Base-by-base conservation (phyloP, 2,329 filamentous ascomycete species). In the Cytospora schulzeri region DNA sequence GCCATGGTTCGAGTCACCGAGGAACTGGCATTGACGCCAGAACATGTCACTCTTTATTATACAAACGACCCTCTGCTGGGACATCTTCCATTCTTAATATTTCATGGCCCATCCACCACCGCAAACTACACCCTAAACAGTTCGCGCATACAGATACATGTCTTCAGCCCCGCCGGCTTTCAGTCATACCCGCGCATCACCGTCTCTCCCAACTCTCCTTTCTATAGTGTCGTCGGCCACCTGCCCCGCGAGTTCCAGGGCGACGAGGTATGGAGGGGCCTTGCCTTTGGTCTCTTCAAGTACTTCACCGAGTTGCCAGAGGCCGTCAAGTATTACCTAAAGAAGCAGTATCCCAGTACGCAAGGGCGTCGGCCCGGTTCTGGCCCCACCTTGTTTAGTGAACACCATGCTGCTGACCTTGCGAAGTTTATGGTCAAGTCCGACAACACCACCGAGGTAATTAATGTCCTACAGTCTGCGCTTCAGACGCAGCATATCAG, bases 191-290 rank as follows among this genome's bases (percentile, higher is more conserved):
- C 91, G 66, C 92, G 94, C 72, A 87, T 99, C 70, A 96, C 94
- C 66, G 89, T 98, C 69, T 96, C 94, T 28, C 95, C 95, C 53
- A 96, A 91, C 73, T 97, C 94, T 55, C 88, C 92, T 59, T 90
- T 96, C 73, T 98, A 98, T 77, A 86, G 88, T 69, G 94, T 93
- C 62, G 95, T 99, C 76, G 89, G 91, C 74, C 88, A 93, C 75
- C 85, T 99, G 52, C 93, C 95, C 51, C 90, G 93, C 74, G 94
- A 97, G 75, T 93, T 93, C 77, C 95, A 98, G 80, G 94, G 94
- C 72, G 94, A 98, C 75, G 94, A 98, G 77, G 84, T 96, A 69
- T 96, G 91, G 77, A 89, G 95, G 54, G 95, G 90, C 22, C 84
- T 99, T 63, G 95, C 94, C 56, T 96, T 98, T 76, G 93, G 92